A percentile compares a stretch with the other conserved stretches of the same genome.
phyloP scores from a whole-genome alignment of 169 alveolate species.

The Ophryocystis elektroscirrha region DNA sequence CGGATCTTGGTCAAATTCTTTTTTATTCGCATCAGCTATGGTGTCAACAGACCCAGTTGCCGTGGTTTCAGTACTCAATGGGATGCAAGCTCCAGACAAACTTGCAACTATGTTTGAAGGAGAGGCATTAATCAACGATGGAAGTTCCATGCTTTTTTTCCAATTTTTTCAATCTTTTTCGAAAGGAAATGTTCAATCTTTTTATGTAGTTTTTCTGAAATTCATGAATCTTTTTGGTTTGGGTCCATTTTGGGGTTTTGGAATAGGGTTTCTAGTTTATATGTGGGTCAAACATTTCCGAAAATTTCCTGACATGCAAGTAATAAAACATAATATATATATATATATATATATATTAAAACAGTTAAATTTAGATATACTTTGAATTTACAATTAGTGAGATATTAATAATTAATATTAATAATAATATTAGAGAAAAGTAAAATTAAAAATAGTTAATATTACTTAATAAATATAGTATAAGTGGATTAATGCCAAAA shows the following conservation, averaged over 20 bases:
- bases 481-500: background rate
- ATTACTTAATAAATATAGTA: background rate
- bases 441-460: too few species aligned
- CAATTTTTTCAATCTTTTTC: slow-evolving; percentile 45
- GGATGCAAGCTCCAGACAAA: slow-evolving; percentile 46
- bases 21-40: slow-evolving; percentile 46
- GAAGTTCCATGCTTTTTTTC: slow-evolving; percentile 48
- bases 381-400: too few species aligned
- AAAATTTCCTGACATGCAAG: slow-evolving; percentile 37
- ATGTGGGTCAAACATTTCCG: slow-evolving; percentile 46
- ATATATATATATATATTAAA: background rate
- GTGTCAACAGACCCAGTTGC: slow-evolving; percentile 67
- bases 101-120: slow-evolving; percentile 49
- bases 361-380: background rate
- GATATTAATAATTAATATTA: too few species aligned
- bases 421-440: too few species aligned
- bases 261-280: slow-evolving; percentile 35
- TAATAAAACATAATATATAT: slow-evolving; percentile 35
- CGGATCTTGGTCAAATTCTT: slow-evolving; percentile 34
- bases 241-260: slow-evolving; percentile 48
- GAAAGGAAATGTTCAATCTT: slow-evolving; percentile 32
- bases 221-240: slow-evolving; percentile 39
- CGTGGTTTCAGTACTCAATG: slow-evolving; percentile 44
- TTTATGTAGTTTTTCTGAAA: slow-evolving; percentile 26
- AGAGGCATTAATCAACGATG: slow-evolving; percentile 56